These are phyloP conservation scores for Melampsora americana DNA, from an alignment of 1,284 basidiomycete species.

Conservation along the genomic window DNA sequence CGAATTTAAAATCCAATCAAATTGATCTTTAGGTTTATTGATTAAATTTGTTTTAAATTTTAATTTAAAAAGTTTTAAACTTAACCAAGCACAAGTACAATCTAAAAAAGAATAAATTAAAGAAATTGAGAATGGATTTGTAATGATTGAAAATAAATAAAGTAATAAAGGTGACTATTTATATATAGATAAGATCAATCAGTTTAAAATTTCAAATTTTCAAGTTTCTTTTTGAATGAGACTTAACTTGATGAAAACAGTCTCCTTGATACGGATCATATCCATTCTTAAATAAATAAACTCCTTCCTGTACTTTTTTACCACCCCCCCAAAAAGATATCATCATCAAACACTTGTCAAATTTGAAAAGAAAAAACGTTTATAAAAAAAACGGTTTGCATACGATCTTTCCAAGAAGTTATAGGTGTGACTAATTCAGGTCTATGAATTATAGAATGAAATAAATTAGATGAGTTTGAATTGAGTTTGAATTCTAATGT, in stretches of 20 bases:
- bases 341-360: too few species aligned
- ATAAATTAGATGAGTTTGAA: too few species aligned
- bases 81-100: constrained; percentile 53
- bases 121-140: constrained; percentile 74
- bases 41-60: too few species aligned
- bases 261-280: constrained; percentile 81
- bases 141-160: constrained; percentile 86
- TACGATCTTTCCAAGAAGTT: constrained; percentile 18
- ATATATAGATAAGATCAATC: too few species aligned
- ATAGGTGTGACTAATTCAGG: constrained; percentile 22
- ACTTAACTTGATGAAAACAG: constrained; percentile 72
- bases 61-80: constrained; percentile 4
- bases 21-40: too few species aligned
- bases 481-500: too few species aligned
- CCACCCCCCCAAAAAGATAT: too few species aligned
- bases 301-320: constrained; percentile 76
- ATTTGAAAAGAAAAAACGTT: too few species aligned
- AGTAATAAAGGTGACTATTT: constrained; percentile 83
- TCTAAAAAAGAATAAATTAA: constrained; percentile 71
- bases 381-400: too few species aligned
- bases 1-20: constrained; percentile 58
- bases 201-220: too few species aligned
- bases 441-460: constrained; percentile 9
- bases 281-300: constrained; percentile 69
- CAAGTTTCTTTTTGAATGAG: too few species aligned